phyloP scores from a whole-genome alignment of 2,329 filamentous ascomycete species.

The Alternaria tenuissima region DNA sequence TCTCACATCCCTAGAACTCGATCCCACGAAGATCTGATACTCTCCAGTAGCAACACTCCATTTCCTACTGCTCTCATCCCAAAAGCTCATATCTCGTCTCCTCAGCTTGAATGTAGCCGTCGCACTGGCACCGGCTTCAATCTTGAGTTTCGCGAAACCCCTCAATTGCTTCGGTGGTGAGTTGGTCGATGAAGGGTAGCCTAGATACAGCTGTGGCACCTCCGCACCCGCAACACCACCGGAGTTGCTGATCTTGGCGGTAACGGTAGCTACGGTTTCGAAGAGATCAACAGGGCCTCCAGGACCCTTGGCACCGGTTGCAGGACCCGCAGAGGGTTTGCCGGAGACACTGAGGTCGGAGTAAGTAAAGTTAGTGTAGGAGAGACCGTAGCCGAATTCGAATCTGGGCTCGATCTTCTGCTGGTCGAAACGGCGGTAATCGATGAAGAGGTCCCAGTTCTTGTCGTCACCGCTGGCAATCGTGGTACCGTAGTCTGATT shows the following conservation, averaged over 20 bases:
- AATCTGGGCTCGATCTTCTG: slow-evolving; percentile 52
- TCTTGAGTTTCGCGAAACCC: slow-evolving; percentile 48
- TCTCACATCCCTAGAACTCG: slow-evolving; percentile 49
- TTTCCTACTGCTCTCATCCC: slow-evolving; percentile 43
- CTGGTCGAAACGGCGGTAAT: slow-evolving; percentile 56
- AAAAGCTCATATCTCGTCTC: slow-evolving; percentile 49
- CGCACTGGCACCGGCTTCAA: slow-evolving; percentile 39
- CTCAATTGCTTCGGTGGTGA: slow-evolving; percentile 48
- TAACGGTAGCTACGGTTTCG: slow-evolving; percentile 47
- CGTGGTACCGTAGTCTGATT: slow-evolving; percentile 42
- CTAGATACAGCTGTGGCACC: slow-evolving; percentile 51
- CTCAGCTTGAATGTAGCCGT: slow-evolving; percentile 47
- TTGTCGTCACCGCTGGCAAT: slow-evolving; percentile 31
- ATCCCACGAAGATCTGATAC: slow-evolving; percentile 44
- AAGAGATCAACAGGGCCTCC: slow-evolving; percentile 45
- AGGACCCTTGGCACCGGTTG: slow-evolving; percentile 34
- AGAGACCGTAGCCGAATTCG: slow-evolving; percentile 57
- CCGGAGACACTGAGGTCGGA: slow-evolving; percentile 39
- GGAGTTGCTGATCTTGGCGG: slow-evolving; percentile 47
- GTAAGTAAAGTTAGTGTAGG: slow-evolving; percentile 56
- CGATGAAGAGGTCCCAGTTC: slow-evolving; percentile 56
- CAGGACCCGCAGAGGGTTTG: slow-evolving; percentile 32
- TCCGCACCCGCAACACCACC: slow-evolving; percentile 49
- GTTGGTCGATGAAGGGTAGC: slow-evolving; percentile 41
- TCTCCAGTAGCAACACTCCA: slow-evolving; percentile 49